These are phyloP conservation scores for Rhizopus delemar DNA, from an alignment of 371 early-diverging fungal genomes.

Conservation along the genomic window DNA sequence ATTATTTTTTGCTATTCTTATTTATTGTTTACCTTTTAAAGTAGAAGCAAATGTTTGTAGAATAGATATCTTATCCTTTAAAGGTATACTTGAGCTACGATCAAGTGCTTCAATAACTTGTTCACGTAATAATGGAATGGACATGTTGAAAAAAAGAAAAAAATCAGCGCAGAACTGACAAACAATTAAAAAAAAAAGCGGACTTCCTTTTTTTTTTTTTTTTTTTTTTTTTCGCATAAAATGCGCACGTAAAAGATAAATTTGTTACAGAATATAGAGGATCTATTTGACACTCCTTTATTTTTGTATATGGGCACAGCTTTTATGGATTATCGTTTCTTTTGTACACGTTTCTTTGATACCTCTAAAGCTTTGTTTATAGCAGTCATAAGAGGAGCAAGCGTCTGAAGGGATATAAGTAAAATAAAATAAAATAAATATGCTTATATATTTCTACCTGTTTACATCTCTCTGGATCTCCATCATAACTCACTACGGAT, in stretches of 20 bases:
- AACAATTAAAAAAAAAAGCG: no score
- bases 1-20: background rate
- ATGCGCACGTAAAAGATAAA: no score
- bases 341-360: constrained; percentile 55
- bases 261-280: no score
- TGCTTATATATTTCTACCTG: constrained; percentile 22
- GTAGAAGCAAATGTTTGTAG: constrained; percentile 33
- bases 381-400: constrained; percentile 48
- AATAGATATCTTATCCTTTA: constrained; percentile 27
- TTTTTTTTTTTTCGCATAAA: no score
- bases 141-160: no score
- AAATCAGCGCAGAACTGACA: no score
- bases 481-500: constrained; percentile 32
- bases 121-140: background rate
- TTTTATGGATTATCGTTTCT: constrained; percentile 21
- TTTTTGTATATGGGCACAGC: no score
- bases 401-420: constrained; percentile 36
- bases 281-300: no score
- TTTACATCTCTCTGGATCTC: constrained; percentile 38
- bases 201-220: no score
- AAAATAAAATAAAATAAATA: background rate
- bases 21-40: constrained; percentile 28
- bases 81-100: constrained; percentile 19
- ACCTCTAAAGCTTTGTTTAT: constrained; percentile 55
- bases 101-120: constrained; percentile 30